Evolutionary conservation across 2,329 filamentous ascomycete genomes (phyloP).

Genomic region (Aspergillus caelatus): DNA sequence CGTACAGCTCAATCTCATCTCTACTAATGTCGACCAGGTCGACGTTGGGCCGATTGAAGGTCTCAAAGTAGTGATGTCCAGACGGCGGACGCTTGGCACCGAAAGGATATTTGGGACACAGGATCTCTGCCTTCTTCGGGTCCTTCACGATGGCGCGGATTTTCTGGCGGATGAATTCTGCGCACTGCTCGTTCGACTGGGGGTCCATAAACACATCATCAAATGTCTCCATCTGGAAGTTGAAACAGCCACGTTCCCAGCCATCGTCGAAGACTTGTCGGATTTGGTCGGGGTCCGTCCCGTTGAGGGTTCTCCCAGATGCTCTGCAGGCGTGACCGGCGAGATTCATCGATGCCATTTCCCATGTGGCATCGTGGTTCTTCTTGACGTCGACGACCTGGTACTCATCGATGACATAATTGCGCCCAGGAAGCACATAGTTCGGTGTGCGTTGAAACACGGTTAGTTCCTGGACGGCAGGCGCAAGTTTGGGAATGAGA

Average conservation of each 20-base stretch:
- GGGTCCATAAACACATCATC: constrained; percentile 39
- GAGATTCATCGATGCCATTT: constrained; percentile 11
- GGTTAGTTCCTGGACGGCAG: constrained; percentile 1
- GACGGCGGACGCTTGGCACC: constrained; percentile 25
- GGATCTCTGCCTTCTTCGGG: constrained; percentile 31
- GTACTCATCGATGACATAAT: constrained; percentile 4
- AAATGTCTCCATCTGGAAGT: constrained; percentile 36
- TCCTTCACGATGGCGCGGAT: constrained; percentile 35
- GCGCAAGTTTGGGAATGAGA: constrained; percentile 5
- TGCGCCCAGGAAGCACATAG: constrained; percentile 8
- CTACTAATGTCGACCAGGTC: constrained; percentile 31
- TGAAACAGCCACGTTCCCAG: constrained; percentile 27
- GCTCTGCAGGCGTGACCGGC: constrained; percentile 1
- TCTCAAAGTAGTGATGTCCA: constrained; percentile 30
- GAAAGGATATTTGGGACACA: constrained; percentile 23
- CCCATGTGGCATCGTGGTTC: constrained; percentile 10
- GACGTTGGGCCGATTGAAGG: constrained; percentile 32
- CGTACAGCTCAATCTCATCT: constrained; percentile 30
- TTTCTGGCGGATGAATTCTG: constrained; percentile 43
- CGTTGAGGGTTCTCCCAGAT: constrained; percentile 6
- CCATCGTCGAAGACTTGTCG: constrained; percentile 4
- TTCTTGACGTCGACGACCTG: constrained; percentile 2
- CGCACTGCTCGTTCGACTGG: constrained; percentile 7
- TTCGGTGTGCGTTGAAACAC: constrained; percentile 13
- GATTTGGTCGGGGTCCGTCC: constrained; percentile 1